A percentile compares a stretch with the other conserved stretches of the same genome.
phyloP scores from a whole-genome alignment of 768 basidiomycete species.

The Xerocomellus intermedius region DNA sequence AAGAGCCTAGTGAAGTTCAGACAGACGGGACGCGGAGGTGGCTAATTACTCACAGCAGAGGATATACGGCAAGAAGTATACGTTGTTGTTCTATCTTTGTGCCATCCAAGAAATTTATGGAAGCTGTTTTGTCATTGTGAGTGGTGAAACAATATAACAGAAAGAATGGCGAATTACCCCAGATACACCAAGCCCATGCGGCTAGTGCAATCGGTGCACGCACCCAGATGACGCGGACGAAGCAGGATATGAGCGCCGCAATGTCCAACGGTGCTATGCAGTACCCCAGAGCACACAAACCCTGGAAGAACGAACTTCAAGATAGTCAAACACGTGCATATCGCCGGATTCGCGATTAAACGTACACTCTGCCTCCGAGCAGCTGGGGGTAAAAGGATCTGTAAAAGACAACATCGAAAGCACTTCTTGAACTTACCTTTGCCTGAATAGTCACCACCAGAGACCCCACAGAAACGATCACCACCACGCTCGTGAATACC shows the following conservation, averaged over 20 bases:
- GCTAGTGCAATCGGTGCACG: conserved; percentile 82
- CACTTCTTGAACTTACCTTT: conserved; percentile 53
- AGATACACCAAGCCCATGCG: conserved; percentile 95
- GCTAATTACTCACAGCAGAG: conserved; percentile 66
- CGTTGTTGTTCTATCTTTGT: conserved; percentile 91
- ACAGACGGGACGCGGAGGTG: neutral
- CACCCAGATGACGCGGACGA: conserved; percentile 82
- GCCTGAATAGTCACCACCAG: conserved; percentile 94
- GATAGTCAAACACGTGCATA: neutral
- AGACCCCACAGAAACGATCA: conserved; percentile 88
- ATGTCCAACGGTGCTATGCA: conserved; percentile 92
- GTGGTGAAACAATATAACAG: neutral
- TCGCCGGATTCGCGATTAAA: conserved; percentile 3
- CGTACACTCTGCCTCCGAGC: conserved; percentile 80
- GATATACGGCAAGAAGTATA: conserved; percentile 92
- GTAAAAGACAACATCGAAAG: neutral
- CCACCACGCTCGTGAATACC: conserved; percentile 93
- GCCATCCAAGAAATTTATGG: conserved; percentile 93
- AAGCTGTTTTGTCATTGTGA: conserved; percentile 49
- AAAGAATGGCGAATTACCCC: conserved; percentile 57
- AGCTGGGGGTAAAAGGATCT: conserved; percentile 43
- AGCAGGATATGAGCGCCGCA: conserved; percentile 83
- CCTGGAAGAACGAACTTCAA: conserved; percentile 90
- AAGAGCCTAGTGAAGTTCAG: conserved; percentile 57
- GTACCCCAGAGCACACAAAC: conserved; percentile 91